Percentiles rank a stretch among this genome's conserved stretches.
These are phyloP conservation scores for Torulaspora indica DNA, from an alignment of 805 yeast species.

Conservation along the genomic window DNA sequence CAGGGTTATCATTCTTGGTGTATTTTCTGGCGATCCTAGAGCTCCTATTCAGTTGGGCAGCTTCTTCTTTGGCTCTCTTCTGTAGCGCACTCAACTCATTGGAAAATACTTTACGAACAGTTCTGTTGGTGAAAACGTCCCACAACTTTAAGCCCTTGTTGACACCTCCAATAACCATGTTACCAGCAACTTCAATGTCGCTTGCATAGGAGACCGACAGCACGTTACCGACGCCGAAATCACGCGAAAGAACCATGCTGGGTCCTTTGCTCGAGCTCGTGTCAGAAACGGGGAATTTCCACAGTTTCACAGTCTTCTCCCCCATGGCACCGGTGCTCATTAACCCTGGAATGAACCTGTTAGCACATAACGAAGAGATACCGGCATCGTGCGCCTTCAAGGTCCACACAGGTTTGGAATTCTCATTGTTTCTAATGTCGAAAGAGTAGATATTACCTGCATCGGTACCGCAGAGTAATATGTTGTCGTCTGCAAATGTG, in stretches of 20 bases:
- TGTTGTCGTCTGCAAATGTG: slow-evolving; percentile 57
- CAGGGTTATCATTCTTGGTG: slow-evolving; percentile 43
- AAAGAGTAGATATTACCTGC: slow-evolving; percentile 83
- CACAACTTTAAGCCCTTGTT: slow-evolving; percentile 80
- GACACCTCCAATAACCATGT: slow-evolving; percentile 82
- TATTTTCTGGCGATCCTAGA: slow-evolving; percentile 77
- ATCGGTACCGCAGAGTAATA: slow-evolving; percentile 86
- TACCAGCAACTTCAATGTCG: slow-evolving; percentile 81
- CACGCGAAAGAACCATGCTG: slow-evolving; percentile 83
- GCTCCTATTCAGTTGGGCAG: slow-evolving; percentile 51
- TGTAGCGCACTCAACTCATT: slow-evolving; percentile 54
- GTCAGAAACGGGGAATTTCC: slow-evolving; percentile 61
- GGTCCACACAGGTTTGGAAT: slow-evolving; percentile 78
- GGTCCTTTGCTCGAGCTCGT: slow-evolving; percentile 45
- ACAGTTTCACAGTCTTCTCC: slow-evolving; percentile 77
- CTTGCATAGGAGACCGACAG: slow-evolving; percentile 77
- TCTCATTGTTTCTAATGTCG: slow-evolving; percentile 63
- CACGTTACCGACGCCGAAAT: slow-evolving; percentile 92
- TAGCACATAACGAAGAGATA: slow-evolving; percentile 73
- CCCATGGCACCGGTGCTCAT: slow-evolving; percentile 87
- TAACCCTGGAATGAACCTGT: slow-evolving; percentile 62
- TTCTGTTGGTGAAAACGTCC: slow-evolving; percentile 80
- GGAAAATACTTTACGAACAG: slow-evolving; percentile 68
- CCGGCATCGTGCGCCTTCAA: slow-evolving; percentile 96
- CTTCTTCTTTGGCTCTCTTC: slow-evolving; percentile 52